Conservation (phyloP, 2,329 filamentous ascomycete genomes). For the Fusarium sp. region DNA sequence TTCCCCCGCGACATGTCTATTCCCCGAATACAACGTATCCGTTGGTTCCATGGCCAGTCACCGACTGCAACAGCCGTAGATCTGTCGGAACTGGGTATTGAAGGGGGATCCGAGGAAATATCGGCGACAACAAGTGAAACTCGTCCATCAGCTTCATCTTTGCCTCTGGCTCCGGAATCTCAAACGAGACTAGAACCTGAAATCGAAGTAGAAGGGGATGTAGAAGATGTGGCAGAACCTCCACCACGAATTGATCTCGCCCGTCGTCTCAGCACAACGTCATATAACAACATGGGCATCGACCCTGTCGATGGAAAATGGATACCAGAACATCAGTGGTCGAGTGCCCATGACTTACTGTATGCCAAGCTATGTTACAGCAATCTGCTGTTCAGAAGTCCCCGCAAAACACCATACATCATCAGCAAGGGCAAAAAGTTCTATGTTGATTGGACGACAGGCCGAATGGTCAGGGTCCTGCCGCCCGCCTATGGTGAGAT, state of each 20-base stretch:
- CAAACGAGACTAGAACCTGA: constrained; percentile 43
- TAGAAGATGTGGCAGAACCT: constrained; percentile 36
- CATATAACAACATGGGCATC: constrained; percentile 60
- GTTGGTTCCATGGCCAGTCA: constrained; percentile 61
- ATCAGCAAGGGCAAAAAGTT: constrained; percentile 69
- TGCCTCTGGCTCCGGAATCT: constrained; percentile 33
- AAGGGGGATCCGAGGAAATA: constrained; percentile 40
- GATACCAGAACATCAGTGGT: constrained; percentile 68
- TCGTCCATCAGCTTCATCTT: constrained; percentile 27
- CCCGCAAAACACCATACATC: constrained; percentile 69
- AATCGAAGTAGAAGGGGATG: constrained; percentile 40
- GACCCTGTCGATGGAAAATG: constrained; percentile 67
- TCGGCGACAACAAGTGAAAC: constrained; percentile 38
- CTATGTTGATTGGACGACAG: constrained; percentile 71
- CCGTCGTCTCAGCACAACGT: constrained; percentile 60
- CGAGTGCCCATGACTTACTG: constrained; percentile 67
- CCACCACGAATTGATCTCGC: constrained; percentile 51
- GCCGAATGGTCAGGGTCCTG: constrained; percentile 65
- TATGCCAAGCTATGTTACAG: constrained; percentile 72
- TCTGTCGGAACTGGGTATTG: constrained; percentile 42
- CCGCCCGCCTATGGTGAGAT: constrained; percentile 68
- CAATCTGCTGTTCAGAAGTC: constrained; percentile 68
- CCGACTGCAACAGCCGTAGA: constrained; percentile 48
- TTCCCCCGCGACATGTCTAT: constrained; percentile 73
- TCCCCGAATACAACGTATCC: constrained; percentile 67